Percentiles rank a stretch among this genome's conserved stretches.
Evolutionary conservation across 1,284 basidiomycete genomes (phyloP).

Genomic region (Puccinia horiana): DNA sequence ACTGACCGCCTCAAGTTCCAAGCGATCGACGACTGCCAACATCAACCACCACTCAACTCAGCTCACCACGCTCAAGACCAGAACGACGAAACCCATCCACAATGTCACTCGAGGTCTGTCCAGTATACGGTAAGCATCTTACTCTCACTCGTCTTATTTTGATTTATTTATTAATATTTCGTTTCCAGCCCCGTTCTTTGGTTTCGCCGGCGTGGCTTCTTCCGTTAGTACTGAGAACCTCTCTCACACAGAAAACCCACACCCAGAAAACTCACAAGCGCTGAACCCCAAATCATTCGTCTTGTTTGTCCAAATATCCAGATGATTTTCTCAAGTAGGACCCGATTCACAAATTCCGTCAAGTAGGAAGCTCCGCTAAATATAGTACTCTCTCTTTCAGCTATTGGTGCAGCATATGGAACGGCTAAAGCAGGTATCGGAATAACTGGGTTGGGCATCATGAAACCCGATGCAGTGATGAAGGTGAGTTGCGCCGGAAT

Average conservation of each 20-base stretch:
- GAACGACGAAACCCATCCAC: neutral
- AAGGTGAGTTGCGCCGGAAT: conserved; percentile 65
- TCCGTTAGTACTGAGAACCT: conserved; percentile 33
- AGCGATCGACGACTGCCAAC: neutral
- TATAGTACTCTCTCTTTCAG: conserved; percentile 52
- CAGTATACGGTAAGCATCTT: conserved; percentile 23
- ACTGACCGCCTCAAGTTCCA: neutral
- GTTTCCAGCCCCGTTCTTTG: conserved; percentile 46
- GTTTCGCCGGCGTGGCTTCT: conserved; percentile 48
- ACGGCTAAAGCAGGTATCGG: conserved; percentile 97
- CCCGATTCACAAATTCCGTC: neutral
- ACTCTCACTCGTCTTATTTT: neutral
- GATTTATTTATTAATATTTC: neutral
- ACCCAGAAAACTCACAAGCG: neutral
- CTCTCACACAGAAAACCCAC: neutral
- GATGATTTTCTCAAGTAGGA: conserved; percentile 50
- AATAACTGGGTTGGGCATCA: conserved; percentile 90
- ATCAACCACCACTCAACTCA: neutral
- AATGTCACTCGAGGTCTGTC: conserved; percentile 28
- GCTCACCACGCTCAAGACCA: neutral
- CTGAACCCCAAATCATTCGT: neutral
- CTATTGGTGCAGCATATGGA: conserved; percentile 92
- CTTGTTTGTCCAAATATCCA: neutral
- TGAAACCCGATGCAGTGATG: conserved; percentile 97
- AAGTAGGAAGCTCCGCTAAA: neutral